Evolutionary conservation across 202 grass and related monocot species (phyloP), one percentile per base, ranked within the genome.

Genomic region (Brachypodium distachyon): DNA sequence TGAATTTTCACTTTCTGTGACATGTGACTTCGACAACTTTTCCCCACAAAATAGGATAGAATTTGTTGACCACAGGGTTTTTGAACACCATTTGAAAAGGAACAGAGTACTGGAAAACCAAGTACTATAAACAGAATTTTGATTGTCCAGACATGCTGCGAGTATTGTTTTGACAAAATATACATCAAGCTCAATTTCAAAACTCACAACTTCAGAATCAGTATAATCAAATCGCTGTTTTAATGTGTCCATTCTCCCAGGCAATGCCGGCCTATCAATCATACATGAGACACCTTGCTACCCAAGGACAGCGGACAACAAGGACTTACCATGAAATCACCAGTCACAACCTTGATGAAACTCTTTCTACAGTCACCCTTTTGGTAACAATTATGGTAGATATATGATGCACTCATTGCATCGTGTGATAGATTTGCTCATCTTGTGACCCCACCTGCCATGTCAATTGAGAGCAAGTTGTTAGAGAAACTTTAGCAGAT

Each of bases 311-410:
- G 69, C 25, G 9, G 55, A 16, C 25, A 13, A 42, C 49, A 56
- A 47, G 33, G 36, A 11, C 63, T 17, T 31, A 58, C 54, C 54
- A 58, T 21, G 36, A 73, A 82, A 82, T 74, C 69, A 65, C 47
- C 79, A 2, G 40, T 58, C 46, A 82, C 52, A 82, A 74, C 1
- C 59, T 74, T 73, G 79, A 82, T 1, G 34, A 82, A 82, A 64
- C 58, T 29, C 69, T 33, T 81, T 58, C 31, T 31, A 23, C 26
- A 58, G 6, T 58, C 26, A 32, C 61, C 58, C 33, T 36, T 53
- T 19, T 36, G 69, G 25, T 73, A 27, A 70, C 79, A 82, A 37
- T 67, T 75, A 48, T 82, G 70, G 56, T 59, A 59, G 7, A 59
- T 2, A 59, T 16, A 59, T 2, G 14, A 59, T 29, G 56, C 56